Percentiles rank a stretch among this genome's conserved stretches.
Evolutionary conservation across 2,329 filamentous ascomycete genomes (phyloP).

Genomic region (Lasiodiplodia sp.): DNA sequence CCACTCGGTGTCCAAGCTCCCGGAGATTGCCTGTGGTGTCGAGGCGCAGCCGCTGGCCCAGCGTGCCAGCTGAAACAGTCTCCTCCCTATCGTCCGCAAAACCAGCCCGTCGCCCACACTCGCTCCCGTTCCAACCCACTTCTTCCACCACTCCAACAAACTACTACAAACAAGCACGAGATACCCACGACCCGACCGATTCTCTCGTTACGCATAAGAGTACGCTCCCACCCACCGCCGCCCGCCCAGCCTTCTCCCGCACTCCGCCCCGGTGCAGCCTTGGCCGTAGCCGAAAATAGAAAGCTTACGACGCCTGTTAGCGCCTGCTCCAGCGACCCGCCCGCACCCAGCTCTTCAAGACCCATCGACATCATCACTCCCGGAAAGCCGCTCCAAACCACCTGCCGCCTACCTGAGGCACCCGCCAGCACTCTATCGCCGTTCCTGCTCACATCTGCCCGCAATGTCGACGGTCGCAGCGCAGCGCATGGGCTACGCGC

Average conservation of each 20-base stretch:
- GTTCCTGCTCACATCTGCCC: slow-evolving; percentile 7
- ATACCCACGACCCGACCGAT: not conserved
- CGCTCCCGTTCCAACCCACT: not conserved
- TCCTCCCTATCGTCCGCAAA: slow-evolving; percentile 22
- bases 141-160: slow-evolving; percentile 14
- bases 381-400: not conserved
- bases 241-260: slow-evolving; percentile 17
- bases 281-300: slow-evolving; percentile 28
- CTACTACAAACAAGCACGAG: not conserved
- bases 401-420: slow-evolving; percentile 9
- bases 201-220: slow-evolving; percentile 15
- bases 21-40: slow-evolving; percentile 20
- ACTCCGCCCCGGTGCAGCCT: slow-evolving; percentile 23
- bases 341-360: slow-evolving; percentile 6
- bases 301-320: slow-evolving; percentile 28
- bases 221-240: slow-evolving; percentile 7
- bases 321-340: slow-evolving; percentile 24
- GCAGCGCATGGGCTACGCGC: slow-evolving; percentile 38
- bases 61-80: slow-evolving; percentile 17
- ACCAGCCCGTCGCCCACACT: slow-evolving; percentile 12
- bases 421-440: not conserved
- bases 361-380: slow-evolving; percentile 17
- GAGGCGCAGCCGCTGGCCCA: slow-evolving; percentile 11
- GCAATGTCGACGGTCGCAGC: slow-evolving; percentile 28
- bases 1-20: not conserved